These are phyloP conservation scores for Citrus australasica DNA, from an alignment of 345 rosid species.

Conservation along the genomic window DNA sequence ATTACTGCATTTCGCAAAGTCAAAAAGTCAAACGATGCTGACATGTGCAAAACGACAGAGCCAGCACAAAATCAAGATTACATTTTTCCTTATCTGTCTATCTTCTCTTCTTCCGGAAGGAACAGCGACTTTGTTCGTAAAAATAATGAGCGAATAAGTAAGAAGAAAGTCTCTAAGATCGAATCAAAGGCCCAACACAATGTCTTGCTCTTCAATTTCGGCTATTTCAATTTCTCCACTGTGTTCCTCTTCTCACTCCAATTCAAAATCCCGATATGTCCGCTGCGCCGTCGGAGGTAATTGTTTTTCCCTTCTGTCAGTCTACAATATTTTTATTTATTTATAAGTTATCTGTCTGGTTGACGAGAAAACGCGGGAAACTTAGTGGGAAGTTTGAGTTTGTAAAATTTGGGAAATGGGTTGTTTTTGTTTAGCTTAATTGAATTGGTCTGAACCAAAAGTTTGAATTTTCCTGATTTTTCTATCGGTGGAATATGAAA, in stretches of 20 bases:
- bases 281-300: constrained; percentile 71
- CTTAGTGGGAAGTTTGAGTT: neutral
- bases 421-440: neutral
- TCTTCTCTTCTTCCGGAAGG: neutral
- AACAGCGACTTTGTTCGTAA: neutral
- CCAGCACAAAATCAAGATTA: constrained; percentile 1
- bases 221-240: constrained; percentile 36
- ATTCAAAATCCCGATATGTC: constrained; percentile 40
- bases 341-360: neutral
- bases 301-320: neutral
- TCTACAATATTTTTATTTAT: neutral
- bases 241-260: constrained; percentile 1
- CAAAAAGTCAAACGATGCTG: neutral
- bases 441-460: constrained; percentile 2
- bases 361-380: neutral
- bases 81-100: constrained; percentile 26
- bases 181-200: constrained; percentile 1
- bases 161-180: neutral
- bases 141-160: neutral
- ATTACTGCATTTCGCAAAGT: no score
- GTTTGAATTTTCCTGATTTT: neutral
- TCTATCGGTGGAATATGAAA: neutral
- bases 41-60: neutral
- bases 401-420: constrained; percentile 3
- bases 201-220: constrained; percentile 47